Evolutionary conservation across 2,329 filamentous ascomycete genomes (phyloP).

Genomic region (Clarireedia homoeocarpa): DNA sequence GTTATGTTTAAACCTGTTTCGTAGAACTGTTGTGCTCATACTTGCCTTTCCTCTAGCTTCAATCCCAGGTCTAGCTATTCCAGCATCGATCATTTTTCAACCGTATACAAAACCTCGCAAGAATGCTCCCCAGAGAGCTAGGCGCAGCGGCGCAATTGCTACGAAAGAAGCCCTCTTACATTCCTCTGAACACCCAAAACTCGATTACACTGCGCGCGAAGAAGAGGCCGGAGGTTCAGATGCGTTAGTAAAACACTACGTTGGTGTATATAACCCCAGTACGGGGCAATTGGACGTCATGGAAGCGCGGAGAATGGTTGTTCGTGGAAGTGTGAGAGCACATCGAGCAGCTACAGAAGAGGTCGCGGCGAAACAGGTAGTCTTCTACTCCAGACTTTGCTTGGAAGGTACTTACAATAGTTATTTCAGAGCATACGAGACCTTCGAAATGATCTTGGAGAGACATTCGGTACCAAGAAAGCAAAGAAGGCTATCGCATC

Average conservation of each 20-base stretch:
- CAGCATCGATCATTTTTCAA: constrained; percentile 25
- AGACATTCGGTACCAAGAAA: constrained; percentile 80
- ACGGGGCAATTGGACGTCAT: constrained; percentile 53
- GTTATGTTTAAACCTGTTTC: too few relatives aligned
- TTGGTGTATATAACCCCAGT: constrained; percentile 55
- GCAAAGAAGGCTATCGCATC: constrained; percentile 69
- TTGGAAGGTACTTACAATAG: not conserved
- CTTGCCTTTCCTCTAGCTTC: constrained; percentile 22
- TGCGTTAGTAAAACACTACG: constrained; percentile 50
- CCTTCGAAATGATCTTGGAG: constrained; percentile 60
- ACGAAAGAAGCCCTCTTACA: constrained; percentile 47
- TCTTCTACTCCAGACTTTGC: not conserved
- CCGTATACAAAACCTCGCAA: constrained; percentile 27
- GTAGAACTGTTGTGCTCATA: too few relatives aligned
- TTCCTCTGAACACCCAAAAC: constrained; percentile 45
- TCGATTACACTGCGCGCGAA: constrained; percentile 54
- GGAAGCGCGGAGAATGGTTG: constrained; percentile 55
- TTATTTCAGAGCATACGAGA: constrained; percentile 46
- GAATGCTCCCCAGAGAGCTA: constrained; percentile 18
- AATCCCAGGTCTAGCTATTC: constrained; percentile 28
- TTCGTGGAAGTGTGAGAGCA: constrained; percentile 49
- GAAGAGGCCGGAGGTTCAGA: constrained; percentile 36
- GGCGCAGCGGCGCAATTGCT: constrained; percentile 22
- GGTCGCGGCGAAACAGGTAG: constrained; percentile 25
- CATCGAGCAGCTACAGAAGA: constrained; percentile 44